A percentile compares a stretch with the other conserved stretches of the same genome.
These are phyloP conservation scores for Heterotrichella gracilis DNA, from an alignment of 352 stramenopile species.

Conservation along the genomic window DNA sequence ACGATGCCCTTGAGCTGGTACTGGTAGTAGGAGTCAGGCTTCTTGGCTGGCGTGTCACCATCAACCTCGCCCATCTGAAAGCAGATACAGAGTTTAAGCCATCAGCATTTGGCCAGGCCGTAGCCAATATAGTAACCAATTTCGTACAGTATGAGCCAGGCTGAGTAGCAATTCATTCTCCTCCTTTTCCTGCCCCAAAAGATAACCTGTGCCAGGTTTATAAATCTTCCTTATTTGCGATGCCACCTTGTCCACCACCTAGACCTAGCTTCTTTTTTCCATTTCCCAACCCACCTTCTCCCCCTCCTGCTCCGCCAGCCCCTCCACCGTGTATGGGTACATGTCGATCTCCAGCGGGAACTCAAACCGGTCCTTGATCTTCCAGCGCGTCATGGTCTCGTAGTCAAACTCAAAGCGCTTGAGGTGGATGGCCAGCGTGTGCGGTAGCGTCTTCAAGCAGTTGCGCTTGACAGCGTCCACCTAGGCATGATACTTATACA, in stretches of 20 bases:
- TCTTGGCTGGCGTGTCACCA: neutral
- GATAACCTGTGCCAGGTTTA: too few relatives aligned
- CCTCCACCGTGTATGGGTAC: constrained; percentile 26
- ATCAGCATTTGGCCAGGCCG: too few relatives aligned
- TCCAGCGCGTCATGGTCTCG: constrained; percentile 43
- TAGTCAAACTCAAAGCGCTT: constrained; percentile 55
- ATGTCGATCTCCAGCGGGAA: constrained; percentile 50
- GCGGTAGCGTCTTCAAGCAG: constrained; percentile 35
- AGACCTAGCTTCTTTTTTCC: too few relatives aligned
- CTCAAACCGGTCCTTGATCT: constrained; percentile 41
- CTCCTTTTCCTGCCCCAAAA: too few relatives aligned
- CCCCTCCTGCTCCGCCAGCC: neutral
- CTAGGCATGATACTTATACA: too few relatives aligned
- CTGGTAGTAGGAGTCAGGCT: constrained; percentile 18
- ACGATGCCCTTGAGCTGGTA: constrained; percentile 23
- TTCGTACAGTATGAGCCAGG: too few relatives aligned
- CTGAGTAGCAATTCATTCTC: too few relatives aligned
- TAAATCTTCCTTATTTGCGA: too few relatives aligned
- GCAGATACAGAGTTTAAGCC: too few relatives aligned
- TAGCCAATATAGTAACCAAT: too few relatives aligned
- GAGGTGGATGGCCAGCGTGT: constrained; percentile 38
- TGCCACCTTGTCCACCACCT: too few relatives aligned
- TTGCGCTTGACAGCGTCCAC: constrained; percentile 32
- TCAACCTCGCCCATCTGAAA: constrained; percentile 15
- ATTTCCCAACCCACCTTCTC: too few relatives aligned